These are phyloP conservation scores for Furcasterigmium sp. DNA, from an alignment of 2,329 filamentous ascomycete genomes.

Conservation along the genomic window DNA sequence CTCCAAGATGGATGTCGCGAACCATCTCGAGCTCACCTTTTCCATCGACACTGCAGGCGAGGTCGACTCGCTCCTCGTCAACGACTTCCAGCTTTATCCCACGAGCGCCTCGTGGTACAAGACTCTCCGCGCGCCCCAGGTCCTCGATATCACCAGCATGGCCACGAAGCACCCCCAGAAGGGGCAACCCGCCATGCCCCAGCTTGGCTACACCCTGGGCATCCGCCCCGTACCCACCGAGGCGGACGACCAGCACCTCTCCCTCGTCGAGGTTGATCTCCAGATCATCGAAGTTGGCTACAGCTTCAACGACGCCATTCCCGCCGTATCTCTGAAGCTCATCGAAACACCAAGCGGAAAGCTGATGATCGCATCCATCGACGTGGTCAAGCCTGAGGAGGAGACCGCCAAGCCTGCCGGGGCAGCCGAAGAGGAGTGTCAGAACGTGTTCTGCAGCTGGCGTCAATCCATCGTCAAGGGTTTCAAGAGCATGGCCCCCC, in stretches of 20 bases:
- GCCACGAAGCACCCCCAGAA: constrained; percentile 23
- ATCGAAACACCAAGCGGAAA: constrained; percentile 52
- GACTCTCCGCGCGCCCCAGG: constrained; percentile 39
- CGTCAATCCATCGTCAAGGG: constrained; percentile 39
- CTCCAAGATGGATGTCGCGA: constrained; percentile 18
- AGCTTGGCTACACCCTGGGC: constrained; percentile 45
- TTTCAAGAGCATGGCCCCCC: constrained; percentile 26
- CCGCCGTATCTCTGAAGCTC: constrained; percentile 54
- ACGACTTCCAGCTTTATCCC: constrained; percentile 57
- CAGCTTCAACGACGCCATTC: constrained; percentile 47
- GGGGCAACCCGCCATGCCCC: constrained; percentile 22
- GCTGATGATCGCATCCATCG: constrained; percentile 47
- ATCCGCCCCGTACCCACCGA: constrained; percentile 33
- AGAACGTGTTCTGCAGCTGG: constrained; percentile 49
- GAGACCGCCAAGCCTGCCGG: constrained; percentile 14
- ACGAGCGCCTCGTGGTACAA: constrained; percentile 38
- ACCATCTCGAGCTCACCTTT: constrained; percentile 49
- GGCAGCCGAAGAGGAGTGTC: constrained; percentile 25
- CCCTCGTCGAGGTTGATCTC: constrained; percentile 49
- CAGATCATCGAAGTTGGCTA: constrained; percentile 56
- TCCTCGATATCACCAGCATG: constrained; percentile 26
- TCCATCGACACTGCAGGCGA: constrained; percentile 39
- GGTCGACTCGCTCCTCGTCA: constrained; percentile 46
- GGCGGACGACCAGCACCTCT: constrained; percentile 45
- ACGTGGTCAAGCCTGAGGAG: constrained; percentile 11